phyloP scores from a whole-genome alignment of 2,329 filamentous ascomycete genomes.

The Penicillium sp. region DNA sequence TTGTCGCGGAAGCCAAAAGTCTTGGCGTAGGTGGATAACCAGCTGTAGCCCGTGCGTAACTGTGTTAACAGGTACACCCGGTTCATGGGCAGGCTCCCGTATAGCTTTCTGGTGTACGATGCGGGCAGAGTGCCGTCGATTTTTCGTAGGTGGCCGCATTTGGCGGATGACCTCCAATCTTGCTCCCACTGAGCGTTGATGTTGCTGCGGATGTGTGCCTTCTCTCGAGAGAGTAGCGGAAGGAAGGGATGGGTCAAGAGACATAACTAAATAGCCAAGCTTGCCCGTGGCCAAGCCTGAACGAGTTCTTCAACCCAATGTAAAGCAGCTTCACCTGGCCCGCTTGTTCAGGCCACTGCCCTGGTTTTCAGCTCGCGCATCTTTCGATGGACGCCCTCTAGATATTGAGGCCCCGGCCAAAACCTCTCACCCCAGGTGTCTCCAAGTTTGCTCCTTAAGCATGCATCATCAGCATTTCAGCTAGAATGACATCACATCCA shows the following conservation, averaged over 20 bases:
- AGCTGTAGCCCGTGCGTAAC: slow-evolving; percentile 21
- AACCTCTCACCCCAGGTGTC: too few relatives aligned
- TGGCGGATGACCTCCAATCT: slow-evolving; percentile 11
- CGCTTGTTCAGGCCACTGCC: too few relatives aligned
- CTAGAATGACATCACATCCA: too few relatives aligned
- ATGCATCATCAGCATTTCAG: too few relatives aligned
- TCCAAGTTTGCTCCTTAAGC: too few relatives aligned
- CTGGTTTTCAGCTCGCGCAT: too few relatives aligned
- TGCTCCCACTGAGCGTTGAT: slow-evolving; percentile 9
- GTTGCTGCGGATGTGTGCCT: slow-evolving; percentile 2
- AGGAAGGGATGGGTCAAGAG: slow-evolving; percentile 10
- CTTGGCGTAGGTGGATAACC: slow-evolving; percentile 19
- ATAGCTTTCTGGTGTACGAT: slow-evolving; percentile 6
- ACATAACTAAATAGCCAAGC: too few relatives aligned
- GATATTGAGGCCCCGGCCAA: too few relatives aligned
- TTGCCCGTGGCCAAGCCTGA: too few relatives aligned
- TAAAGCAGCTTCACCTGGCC: too few relatives aligned
- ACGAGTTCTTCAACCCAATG: too few relatives aligned
- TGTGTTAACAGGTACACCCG: slow-evolving; percentile 20
- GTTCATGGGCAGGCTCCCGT: slow-evolving; percentile 12
- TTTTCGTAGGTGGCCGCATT: slow-evolving; percentile 6
- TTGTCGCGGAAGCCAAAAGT: slow-evolving; percentile 7
- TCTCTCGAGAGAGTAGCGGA: slow-evolving; percentile 10
- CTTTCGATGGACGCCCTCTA: too few relatives aligned
- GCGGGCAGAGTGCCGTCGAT: slow-evolving; percentile 9